Base-by-base conservation (phyloP, 371 early-diverging fungal species). In the Mortierella sp. region DNA sequence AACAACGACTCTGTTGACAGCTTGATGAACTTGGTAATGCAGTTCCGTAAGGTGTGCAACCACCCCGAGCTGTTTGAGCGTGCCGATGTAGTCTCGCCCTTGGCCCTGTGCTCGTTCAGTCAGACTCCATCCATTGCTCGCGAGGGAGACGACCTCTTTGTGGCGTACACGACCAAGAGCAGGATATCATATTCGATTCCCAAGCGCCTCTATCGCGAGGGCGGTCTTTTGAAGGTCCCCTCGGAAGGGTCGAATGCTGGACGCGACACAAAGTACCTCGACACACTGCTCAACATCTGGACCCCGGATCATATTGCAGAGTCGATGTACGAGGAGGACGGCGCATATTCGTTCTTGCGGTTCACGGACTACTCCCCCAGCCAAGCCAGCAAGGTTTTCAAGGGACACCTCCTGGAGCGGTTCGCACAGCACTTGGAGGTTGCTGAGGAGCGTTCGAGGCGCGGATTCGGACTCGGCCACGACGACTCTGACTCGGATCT, bases 31-130 rank as follows among this genome's bases (percentile, higher is more conserved):
- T 82, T 98, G 59, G 95, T 99, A 24, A 98, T 99, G 98, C 99
- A 99, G 87, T 95, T 99, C 88, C 95, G 99, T 88, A 99, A 99
- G 88, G 92, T 99, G 48, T 97, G 98, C 89, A 99, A 99, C 82
- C 99, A 99, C 88, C 99, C 99, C 0, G 98, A 99, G 86, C 88
- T 99, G 43, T 99, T 99, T 92, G 98, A 98, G 85, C 95, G 98
- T 53, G 96, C 96, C 0, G 96, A 96, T 82, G 95, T 96, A 8
- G 87, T 90, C 44, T 91, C 95, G 0, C 96, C 98, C 4, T 89
- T 94, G 80, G 89, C 93, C 5, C 90, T 94, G 40, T 91, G 93
- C 76, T 72, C 84, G 8, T 95, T 91, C 51, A 92, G 93, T 51
- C 88, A 88, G 34, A 93, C 94, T 0, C 92, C 91, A 0, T 90